Conservation (phyloP, 805 yeast genomes). For the Hemisphaericaspora nanyangensis region DNA sequence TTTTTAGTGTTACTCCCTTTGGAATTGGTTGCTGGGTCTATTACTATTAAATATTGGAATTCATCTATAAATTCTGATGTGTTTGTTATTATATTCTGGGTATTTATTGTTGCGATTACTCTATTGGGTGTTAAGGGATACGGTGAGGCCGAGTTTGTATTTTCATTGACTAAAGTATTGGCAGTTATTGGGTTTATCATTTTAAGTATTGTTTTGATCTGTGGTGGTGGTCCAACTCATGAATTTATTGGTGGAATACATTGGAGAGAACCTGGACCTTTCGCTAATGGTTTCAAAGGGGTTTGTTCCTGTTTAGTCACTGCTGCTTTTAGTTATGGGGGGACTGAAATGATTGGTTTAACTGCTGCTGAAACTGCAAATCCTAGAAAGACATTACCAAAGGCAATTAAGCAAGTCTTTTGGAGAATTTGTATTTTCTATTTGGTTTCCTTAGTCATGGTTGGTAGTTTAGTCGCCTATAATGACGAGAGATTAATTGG, state of each 20-base stretch:
- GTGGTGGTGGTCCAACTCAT: slow-evolving; percentile 52
- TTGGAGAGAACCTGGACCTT: slow-evolving; percentile 51
- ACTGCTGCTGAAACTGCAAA: slow-evolving; percentile 35
- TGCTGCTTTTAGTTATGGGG: slow-evolving; percentile 36
- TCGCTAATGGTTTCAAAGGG: slow-evolving; percentile 44
- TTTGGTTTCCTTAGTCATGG: slow-evolving; percentile 24
- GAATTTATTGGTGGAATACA: slow-evolving; percentile 45
- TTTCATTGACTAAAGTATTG: slow-evolving; percentile 44
- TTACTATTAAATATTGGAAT: slow-evolving; percentile 55
- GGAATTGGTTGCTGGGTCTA: slow-evolving; percentile 55
- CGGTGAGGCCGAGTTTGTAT: slow-evolving; percentile 55
- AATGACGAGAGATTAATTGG: slow-evolving; percentile 27
- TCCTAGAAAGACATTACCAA: slow-evolving; percentile 29
- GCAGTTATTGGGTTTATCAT: slow-evolving; percentile 49
- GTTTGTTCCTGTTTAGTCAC: slow-evolving; percentile 32
- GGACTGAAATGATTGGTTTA: slow-evolving; percentile 35
- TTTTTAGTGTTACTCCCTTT: slow-evolving; percentile 45
- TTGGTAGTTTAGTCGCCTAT: slow-evolving; percentile 24
- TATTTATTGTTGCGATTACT: slow-evolving; percentile 43
- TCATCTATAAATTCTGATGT: slow-evolving; percentile 49
- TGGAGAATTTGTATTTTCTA: slow-evolving; percentile 37
- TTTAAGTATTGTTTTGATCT: slow-evolving; percentile 43
- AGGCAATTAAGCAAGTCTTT: slow-evolving; percentile 36
- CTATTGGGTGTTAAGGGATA: slow-evolving; percentile 51
- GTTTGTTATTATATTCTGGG: slow-evolving; percentile 53